A percentile compares a stretch with the other conserved stretches of the same genome.
Evolutionary conservation across 148 eudicot genomes (phyloP).

Genomic region (Diospyros lotus): DNA sequence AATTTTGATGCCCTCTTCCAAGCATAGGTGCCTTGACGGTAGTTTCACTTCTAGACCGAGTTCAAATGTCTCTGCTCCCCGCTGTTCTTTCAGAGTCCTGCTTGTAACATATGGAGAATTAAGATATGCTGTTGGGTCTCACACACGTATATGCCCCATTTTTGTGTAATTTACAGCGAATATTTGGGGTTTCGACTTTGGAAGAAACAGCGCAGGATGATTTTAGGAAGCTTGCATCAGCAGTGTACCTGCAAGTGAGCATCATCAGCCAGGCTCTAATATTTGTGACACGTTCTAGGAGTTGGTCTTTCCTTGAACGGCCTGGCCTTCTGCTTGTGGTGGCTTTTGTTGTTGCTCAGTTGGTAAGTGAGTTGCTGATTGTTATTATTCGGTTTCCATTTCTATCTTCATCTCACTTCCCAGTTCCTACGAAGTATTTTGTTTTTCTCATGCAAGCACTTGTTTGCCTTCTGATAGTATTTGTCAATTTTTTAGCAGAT

Average conservation of each 20-base stretch:
- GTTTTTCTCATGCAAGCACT: not conserved
- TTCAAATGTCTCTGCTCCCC: too few relatives aligned
- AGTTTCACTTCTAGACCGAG: not conserved
- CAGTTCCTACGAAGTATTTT: not conserved
- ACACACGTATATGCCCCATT: not conserved
- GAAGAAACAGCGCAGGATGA: slow-evolving; percentile 12
- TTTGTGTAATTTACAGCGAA: slow-evolving; percentile 12
- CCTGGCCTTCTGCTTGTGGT: slow-evolving; percentile 33
- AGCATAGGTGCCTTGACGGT: not conserved
- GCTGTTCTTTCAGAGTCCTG: too few relatives aligned
- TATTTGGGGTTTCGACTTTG: slow-evolving; percentile 15
- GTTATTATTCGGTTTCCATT: not conserved
- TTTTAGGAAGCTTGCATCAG: slow-evolving; percentile 30
- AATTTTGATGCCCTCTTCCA: not conserved
- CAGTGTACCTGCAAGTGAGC: slow-evolving; percentile 47
- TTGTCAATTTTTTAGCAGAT: slow-evolving; percentile 15
- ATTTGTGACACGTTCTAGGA: slow-evolving; percentile 44
- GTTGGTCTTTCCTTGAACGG: slow-evolving; percentile 44
- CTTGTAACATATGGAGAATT: too few relatives aligned
- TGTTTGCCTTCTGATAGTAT: not conserved
- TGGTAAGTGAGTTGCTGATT: slow-evolving; percentile 26
- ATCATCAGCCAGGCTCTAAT: slow-evolving; percentile 42
- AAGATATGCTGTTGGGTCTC: not conserved
- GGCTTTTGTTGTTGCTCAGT: slow-evolving; percentile 45
- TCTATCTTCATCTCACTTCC: not conserved